Base-by-base conservation (phyloP, 108 stramenopile species). In the Nitzschia putrida region DNA sequence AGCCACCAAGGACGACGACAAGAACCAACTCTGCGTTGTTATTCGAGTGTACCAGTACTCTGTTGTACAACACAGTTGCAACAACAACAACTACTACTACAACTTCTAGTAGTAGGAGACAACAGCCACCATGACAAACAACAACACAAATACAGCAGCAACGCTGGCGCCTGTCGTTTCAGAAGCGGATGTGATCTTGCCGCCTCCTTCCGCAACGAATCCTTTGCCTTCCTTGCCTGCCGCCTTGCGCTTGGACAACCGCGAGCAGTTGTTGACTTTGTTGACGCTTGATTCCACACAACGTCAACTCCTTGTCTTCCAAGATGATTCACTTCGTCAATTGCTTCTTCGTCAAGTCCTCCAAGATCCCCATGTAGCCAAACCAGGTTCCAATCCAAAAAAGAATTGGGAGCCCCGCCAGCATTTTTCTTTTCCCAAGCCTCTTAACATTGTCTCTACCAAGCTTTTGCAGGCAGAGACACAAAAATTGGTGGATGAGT, bases 251-350 rank as follows among this genome's bases (percentile, higher is more conserved):
- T 41, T 82, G 13, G 85, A 86, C 58, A 82, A 86, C 57, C 70
- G 70, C 18, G 85, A 86, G 22, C 77, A 79, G 41, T 59, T 86
- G 8, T 0, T 79, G 24, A 39, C 57, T 13, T 23, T 82, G 43
- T 58, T 86, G 20, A 16, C 49, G 10, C 45, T 21, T 1, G 26
- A 74, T 56, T 74, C 79, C 24, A 39, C 14, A 7, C 73, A 69
- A 68, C 78, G 78, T 16, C 82, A 80, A 57, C 39, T 82, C 5
- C 56, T 86, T 21, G 74, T 86, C n/a, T 86, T 86, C 80, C 77
- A 75, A 11, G 69, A 57, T 34, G 73, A 68, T 8, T 47, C 52
- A 12, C 64, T 86, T 40, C 81, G 85, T 9, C 80, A 78, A 3
- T 37, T 86, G 34, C 29, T 87, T 43, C 43, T 83, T 55, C 45